Percentiles rank a stretch among this genome's conserved stretches.
Conservation (phyloP, 1,284 basidiomycete species). For the Cryptococcus sp. region DNA sequence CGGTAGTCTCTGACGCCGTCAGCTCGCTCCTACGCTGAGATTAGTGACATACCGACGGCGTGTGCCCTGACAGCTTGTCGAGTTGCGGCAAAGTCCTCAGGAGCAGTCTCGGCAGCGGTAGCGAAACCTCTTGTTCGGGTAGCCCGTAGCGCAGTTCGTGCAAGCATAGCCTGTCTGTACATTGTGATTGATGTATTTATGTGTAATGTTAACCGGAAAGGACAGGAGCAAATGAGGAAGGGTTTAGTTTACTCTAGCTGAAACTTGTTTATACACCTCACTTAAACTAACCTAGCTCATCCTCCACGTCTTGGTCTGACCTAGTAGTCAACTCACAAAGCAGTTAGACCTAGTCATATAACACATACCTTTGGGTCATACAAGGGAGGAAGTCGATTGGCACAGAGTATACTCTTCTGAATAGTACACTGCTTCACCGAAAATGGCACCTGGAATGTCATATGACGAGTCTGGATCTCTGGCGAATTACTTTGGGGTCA, state of each 20-base stretch:
- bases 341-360: too few species aligned
- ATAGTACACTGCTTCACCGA: neutral
- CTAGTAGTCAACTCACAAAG: too few species aligned
- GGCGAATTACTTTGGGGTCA: conserved; percentile 83
- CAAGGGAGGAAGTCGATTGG: too few species aligned
- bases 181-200: conserved; percentile 7
- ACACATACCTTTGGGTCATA: too few species aligned
- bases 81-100: conserved; percentile 34
- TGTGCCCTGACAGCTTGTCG: conserved; percentile 36
- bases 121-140: conserved; percentile 9
- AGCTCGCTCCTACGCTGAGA: neutral
- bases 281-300: too few species aligned
- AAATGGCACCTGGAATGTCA: conserved; percentile 45
- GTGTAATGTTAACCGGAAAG: neutral
- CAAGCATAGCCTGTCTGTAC: conserved; percentile 18
- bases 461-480: conserved; percentile 87
- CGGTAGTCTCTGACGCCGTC: conserved; percentile 34
- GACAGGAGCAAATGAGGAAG: neutral
- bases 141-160: conserved; percentile 5
- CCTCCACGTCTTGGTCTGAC: neutral
- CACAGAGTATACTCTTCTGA: too few species aligned
- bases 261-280: neutral
- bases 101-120: conserved; percentile 11
- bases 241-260: neutral
- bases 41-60: conserved; percentile 33